Evolutionary conservation across 2,329 filamentous ascomycete genomes (phyloP), one percentile per base, ranked within the genome.

Genomic region (Calonectria leucothoes): DNA sequence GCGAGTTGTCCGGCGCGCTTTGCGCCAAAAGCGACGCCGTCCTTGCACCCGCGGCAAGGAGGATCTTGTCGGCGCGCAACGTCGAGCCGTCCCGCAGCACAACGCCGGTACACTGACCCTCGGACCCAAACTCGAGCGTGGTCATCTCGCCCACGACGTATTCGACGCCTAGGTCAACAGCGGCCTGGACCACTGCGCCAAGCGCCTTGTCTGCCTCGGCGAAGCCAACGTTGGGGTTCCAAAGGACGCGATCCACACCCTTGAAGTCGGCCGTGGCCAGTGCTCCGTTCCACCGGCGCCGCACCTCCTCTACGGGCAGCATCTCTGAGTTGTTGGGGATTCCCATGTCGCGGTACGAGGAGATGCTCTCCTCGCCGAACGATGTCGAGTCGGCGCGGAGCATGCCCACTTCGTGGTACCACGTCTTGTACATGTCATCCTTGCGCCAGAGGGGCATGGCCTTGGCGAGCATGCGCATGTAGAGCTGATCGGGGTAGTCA

Each of bases 321-420:
- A 84, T 83, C 69, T 81, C 78, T 6, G 85, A 84, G 12, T 82
- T 75, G 63, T 89, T 87, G 39, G 83, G 76, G 45, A 89, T 83
- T 29, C 83, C 83, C 68, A 83, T 80, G 20, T 79, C 75, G 70
- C 80, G 77, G 78, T 86, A 82, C 0, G 83, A 82, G 4, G 84
- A 77, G 1, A 90, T 78, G 59, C 91, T 83, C 42, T 86, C 82
- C 23, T 82, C 77, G 2, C 87, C 87, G 71, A 90, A 85, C 57
- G 87, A 84, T 33, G 82, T 82, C 1, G 81, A 72, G 69, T 86
- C 85, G 12, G 81, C 85, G 39, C 85, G 81, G 7, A 86, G 80
- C 89, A 91, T 91, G 12, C 91, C 91, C 0, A 89, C 89, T 75
- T 89, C 87, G 78, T 92, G 89, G 79, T 91, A 93, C 74, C 84